Evolutionary conservation across 148 eudicot species (phyloP).

Genomic region (Heliamphora exappendiculata): DNA sequence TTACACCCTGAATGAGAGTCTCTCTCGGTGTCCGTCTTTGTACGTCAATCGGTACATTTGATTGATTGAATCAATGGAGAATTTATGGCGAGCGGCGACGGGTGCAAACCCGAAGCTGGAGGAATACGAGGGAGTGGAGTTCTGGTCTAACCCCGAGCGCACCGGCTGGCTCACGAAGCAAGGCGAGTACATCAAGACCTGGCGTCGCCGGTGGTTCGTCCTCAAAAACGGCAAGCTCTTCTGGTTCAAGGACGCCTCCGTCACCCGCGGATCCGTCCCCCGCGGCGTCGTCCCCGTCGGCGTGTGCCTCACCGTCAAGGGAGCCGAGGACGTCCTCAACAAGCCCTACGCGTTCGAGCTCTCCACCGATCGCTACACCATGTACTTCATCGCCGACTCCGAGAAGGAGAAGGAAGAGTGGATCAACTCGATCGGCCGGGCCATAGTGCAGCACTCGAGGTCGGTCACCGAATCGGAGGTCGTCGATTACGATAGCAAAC

Average conservation of each 20-base stretch:
- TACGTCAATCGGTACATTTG: neutral
- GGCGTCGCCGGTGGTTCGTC: conserved; percentile 87
- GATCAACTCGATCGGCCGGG: conserved; percentile 82
- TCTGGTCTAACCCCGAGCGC: conserved; percentile 64
- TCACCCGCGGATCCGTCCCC: conserved; percentile 34
- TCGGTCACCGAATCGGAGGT: conserved; percentile 67
- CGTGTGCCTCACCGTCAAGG: conserved; percentile 60
- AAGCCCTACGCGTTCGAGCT: conserved; percentile 61
- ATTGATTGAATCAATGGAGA: conserved; percentile 25
- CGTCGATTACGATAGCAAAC: conserved; percentile 42
- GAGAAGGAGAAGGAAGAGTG: conserved; percentile 91
- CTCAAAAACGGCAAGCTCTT: conserved; percentile 67
- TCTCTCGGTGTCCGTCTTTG: too few relatives aligned
- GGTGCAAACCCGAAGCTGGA: conserved; percentile 25
- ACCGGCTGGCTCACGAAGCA: conserved; percentile 83
- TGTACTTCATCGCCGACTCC: conserved; percentile 81
- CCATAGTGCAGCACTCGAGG: conserved; percentile 76
- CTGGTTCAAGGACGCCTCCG: conserved; percentile 75
- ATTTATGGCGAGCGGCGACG: conserved; percentile 57
- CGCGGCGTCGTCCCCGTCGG: conserved; percentile 73
- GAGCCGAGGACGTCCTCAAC: conserved; percentile 71
- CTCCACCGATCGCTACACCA: conserved; percentile 50
- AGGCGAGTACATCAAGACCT: conserved; percentile 91
- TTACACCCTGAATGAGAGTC: too few relatives aligned
- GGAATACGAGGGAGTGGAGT: conserved; percentile 45